Conservation (phyloP, 75 land plant species). For the Isoetes taiwanensis region DNA sequence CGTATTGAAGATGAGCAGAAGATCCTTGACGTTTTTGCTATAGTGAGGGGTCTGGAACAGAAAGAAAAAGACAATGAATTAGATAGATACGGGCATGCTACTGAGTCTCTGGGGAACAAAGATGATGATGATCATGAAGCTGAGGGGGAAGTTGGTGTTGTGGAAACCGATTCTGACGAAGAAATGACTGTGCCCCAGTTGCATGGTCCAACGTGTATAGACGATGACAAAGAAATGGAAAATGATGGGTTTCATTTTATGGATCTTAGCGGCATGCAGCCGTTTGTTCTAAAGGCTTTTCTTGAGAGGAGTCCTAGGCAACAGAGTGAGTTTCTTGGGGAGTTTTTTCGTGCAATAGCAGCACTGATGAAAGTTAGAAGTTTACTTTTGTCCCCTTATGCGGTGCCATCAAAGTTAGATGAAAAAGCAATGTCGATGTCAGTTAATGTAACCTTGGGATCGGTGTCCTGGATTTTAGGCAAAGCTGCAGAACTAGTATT, state of each 20-base stretch:
- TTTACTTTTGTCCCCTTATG: constrained; percentile 19
- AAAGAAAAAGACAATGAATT: constrained; percentile 3
- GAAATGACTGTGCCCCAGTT: neutral
- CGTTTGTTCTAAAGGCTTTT: constrained; percentile 22
- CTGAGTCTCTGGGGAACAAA: neutral
- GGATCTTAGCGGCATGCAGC: constrained; percentile 8
- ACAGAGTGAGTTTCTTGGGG: constrained; percentile 33
- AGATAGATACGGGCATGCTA: neutral
- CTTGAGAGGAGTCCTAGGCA: constrained; percentile 22
- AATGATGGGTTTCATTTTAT: neutral
- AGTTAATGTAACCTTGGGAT: constrained; percentile 19
- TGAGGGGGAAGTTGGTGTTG: neutral
- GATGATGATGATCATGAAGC: neutral
- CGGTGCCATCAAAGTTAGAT: neutral
- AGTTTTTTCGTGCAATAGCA: constrained; percentile 44
- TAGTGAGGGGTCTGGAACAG: neutral
- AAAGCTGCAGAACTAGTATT: constrained; percentile 26
- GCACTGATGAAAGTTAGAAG: constrained; percentile 45
- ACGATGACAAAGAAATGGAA: constrained; percentile 5
- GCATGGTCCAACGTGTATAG: no score
- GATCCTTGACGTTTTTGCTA: neutral
- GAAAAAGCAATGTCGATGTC: constrained; percentile 10
- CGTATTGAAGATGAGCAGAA: neutral
- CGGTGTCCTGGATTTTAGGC: constrained; percentile 29
- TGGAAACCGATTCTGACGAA: neutral